Evolutionary conservation across 2,329 filamentous ascomycete species (phyloP), one percentile per base, ranked within the genome.

Genomic region (Xylaria sp.): DNA sequence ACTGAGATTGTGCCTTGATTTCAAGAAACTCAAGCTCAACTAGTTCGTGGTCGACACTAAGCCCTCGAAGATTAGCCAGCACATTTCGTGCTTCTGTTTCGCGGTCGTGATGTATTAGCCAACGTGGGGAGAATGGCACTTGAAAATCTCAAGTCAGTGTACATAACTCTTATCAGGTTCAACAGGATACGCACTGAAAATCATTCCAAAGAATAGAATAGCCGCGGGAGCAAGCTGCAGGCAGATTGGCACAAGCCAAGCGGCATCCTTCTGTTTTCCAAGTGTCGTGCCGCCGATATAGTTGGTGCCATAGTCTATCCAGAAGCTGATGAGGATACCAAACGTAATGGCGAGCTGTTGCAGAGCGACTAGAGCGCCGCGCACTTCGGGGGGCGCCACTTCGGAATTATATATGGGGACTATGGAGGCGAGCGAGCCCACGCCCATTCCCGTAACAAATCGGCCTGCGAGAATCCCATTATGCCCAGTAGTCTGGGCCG

Each of bases 11-110:
- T 0, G 92, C 91, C 78, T 93, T 92, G 81, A 95, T 94, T 78
- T 95, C 92, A n/a, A 94, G 86, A 76, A 91, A 94, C 75, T 95
- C 93, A 1, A 94, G 84, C 72, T 91, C 87, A 46, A 94, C 87
- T 0, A 93, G 85, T 66, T 92, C 89, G 75, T 94, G 86, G 71
- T 91, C 86, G 18, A 82, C 76, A 0, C 87, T 78, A 0, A 93
- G 85, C 6, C 84, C 85, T 28, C 93, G 89, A 2, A 95, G 87
- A 59, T 78, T 83, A 0, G 91, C 88, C 0, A 95, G 84, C 0
- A 90, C 88, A 10, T 78, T 77, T 18, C 88, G 87, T 0, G 90
- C 91, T 77, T 94, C 92, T 0, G 85, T 85, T 75, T 94, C 91
- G 44, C 91, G 89, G 66, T 65, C 75, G 64, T 80, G 76, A 77